Base-by-base conservation (phyloP, 2,329 filamentous ascomycete genomes). In the Colletotrichum sp. region DNA sequence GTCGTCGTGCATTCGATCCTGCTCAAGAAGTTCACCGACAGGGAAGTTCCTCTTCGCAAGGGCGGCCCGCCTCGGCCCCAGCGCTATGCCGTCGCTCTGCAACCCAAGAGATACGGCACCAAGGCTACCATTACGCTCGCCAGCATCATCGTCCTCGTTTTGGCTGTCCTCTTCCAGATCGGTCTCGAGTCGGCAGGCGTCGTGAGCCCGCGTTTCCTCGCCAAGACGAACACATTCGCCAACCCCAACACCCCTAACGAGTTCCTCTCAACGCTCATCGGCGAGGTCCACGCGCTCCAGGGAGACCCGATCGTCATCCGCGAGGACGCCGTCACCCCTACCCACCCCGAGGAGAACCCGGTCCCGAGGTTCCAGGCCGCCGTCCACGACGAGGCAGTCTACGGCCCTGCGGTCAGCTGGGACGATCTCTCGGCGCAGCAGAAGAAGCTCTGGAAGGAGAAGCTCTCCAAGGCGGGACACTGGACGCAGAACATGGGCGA, bases 401-500 rank as follows among this genome's bases (percentile, higher is more conserved):
- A 91, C 76, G 88, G 86, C 2, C 83, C 86, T 2, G 92, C 91
- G 16, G 92, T 89, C 83, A 86, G 89, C 71, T 98, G 95, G 95
- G 92, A 95, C 73, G 91, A 96, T 75, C 84, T 98, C 60, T 87
- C 88, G 8, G 86, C 89, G 15, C 85, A 90, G 70, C 91, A 96
- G 83, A 91, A 91, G 82, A 85, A 88, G 68, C 86, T 87, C 22
- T 98, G 95, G 95, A 95, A 92, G 85, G 84, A 90, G 79, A 91
- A 89, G 81, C 88, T 98, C 44, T 87, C 88, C 71, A 89, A 93
- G 71, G 93, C 94, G 1, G 95, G 95, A 1, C 91, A 95, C 78
- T 98, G 95, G 95, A 91, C 91, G n/a, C 92, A 93, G 81, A 89
- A 91, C 48, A 94, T 96, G 88, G 94, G 95, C 4, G 95, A 96